Evolutionary conservation across 2,329 filamentous ascomycete genomes (phyloP), one percentile per base, ranked within the genome.

Genomic region (Camptophora hylomeconis): DNA sequence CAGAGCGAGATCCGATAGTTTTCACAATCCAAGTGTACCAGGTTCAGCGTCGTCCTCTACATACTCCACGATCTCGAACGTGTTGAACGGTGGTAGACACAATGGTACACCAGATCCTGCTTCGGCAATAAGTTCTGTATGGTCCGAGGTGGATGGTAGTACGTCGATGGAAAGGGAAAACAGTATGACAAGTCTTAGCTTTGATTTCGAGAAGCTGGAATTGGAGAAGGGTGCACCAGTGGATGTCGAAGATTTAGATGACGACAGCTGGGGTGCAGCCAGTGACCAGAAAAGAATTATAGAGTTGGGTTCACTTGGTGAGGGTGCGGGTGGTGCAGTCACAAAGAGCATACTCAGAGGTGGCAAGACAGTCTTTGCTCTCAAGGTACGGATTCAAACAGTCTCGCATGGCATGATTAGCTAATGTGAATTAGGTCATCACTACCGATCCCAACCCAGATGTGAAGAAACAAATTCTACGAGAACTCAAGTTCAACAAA

Each of bases 361-460:
- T 20, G 86, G 84, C 37, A 93, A 92, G 60, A 94, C 83, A 0
- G 71, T 94, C 5, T 98, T 98, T 62, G 89, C 89, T 5, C 60
- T 98, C 30, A 98, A 98, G 75, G 87, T 92, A 57, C 42, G 61
- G 44, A 13, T 30, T 7, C n/a, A 7, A 16, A 7, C 15, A 8
- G 14, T 24, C 21, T 20, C 10, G 25, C 33, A 18, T 20, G 16
- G 13, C 27, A 7, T 17, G 13, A 16, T 17, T 13, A 13, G 5
- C 29, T 28, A 33, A 30, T 20, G n/a, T 20, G 15, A 34, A 23
- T 11, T 30, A 92, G 87, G 80, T 98, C 49, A 98, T 98, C 51
- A 98, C 89, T 3, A 94, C 89, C 18, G 92, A 95, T 51, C 89
- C 89, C 2, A 89, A 98, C 45, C 87, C 89, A 8, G 87, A 94